These are phyloP conservation scores for Didymosphaeria variabile DNA, from an alignment of 2,329 filamentous ascomycete genomes.

Conservation along the genomic window DNA sequence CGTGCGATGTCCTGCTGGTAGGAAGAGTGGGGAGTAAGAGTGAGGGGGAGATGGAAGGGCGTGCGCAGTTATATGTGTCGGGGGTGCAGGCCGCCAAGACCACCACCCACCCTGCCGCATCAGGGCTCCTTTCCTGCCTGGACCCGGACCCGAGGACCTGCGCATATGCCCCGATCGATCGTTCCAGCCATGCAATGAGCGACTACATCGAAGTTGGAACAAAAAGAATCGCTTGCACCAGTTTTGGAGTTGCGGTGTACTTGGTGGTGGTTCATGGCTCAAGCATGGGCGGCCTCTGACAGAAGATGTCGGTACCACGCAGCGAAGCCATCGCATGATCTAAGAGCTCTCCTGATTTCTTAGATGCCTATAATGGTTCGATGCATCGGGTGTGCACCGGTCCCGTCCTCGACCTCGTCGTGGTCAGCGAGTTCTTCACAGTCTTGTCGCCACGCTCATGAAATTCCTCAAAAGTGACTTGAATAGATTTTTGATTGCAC, in stretches of 20 bases:
- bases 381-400: constrained; percentile 27
- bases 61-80: constrained; percentile 25
- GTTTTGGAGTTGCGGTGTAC: constrained; percentile 18
- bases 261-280: constrained; percentile 16
- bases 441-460: neutral
- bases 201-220: neutral
- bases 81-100: constrained; percentile 26
- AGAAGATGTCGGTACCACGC: constrained; percentile 10
- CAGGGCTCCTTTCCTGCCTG: constrained; percentile 17
- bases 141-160: constrained; percentile 19
- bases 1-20: constrained; percentile 18
- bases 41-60: constrained; percentile 26
- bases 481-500: neutral
- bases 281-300: constrained; percentile 29
- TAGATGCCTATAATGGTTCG: constrained; percentile 3
- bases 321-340: constrained; percentile 9
- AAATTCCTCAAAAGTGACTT: neutral
- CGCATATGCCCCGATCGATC: constrained; percentile 16
- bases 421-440: neutral
- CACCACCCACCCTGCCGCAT: constrained; percentile 20
- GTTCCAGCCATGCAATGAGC: neutral
- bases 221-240: constrained; percentile 14
- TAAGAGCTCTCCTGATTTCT: neutral
- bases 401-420: constrained; percentile 15
- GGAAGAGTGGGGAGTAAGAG: constrained; percentile 28